These are phyloP conservation scores for Puccinia triticina DNA, from an alignment of 1,284 basidiomycete species.

Conservation along the genomic window DNA sequence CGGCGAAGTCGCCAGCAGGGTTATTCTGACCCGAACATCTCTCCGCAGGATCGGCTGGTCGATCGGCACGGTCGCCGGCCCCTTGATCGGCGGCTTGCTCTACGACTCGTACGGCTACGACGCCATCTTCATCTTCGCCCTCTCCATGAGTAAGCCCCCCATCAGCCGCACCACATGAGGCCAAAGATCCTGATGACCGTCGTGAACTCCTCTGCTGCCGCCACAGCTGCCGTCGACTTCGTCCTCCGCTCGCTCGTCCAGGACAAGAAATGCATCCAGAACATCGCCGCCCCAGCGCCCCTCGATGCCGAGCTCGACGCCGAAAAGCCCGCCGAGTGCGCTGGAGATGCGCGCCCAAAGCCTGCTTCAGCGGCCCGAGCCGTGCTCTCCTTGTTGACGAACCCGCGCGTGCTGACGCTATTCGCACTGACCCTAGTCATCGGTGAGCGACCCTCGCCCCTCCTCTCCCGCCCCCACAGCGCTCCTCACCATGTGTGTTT, in stretches of 20 bases:
- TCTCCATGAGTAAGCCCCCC: conserved; percentile 21
- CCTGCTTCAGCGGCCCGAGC: conserved; percentile 10
- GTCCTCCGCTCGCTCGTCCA: conserved; percentile 20
- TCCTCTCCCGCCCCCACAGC: too few species aligned
- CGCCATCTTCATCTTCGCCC: conserved; percentile 36
- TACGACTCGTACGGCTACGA: conserved; percentile 45
- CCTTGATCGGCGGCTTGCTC: conserved; percentile 32
- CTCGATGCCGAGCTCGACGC: background rate
- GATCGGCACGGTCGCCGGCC: conserved; percentile 33
- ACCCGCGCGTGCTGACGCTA: conserved; percentile 23
- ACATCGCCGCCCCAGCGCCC: background rate
- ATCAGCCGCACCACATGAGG: too few species aligned
- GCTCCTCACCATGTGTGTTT: background rate
- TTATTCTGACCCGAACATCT: background rate
- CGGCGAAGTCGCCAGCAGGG: too few species aligned
- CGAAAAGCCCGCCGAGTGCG: background rate
- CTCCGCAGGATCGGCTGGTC: conserved; percentile 45
- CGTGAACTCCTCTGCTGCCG: too few species aligned
- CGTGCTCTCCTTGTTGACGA: conserved; percentile 18
- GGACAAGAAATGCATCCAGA: conserved; percentile 25
- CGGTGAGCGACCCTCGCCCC: too few species aligned
- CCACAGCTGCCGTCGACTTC: conserved; percentile 32
- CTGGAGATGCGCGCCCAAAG: background rate
- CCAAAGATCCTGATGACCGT: too few species aligned
- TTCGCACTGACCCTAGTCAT: conserved; percentile 25